A percentile compares a stretch with the other conserved stretches of the same genome.
phyloP scores from a whole-genome alignment of 352 stramenopile species.

The Phytophthora kernoviae region DNA sequence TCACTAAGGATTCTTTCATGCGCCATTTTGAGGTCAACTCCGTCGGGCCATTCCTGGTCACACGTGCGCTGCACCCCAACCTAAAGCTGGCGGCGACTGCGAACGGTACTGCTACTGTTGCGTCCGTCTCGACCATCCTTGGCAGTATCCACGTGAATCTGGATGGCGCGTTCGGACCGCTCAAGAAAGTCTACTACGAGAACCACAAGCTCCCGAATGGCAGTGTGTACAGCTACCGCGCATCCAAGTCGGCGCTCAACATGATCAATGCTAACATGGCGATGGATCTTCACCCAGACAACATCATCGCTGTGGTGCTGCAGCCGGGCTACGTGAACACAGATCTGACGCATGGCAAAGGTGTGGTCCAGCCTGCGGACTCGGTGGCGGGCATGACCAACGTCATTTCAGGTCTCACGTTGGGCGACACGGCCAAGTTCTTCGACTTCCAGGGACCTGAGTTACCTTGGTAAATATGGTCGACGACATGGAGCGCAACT shows the following conservation, averaged over 20 bases:
- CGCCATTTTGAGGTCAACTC: constrained; percentile 65
- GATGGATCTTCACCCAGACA: constrained; percentile 46
- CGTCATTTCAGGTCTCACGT: constrained; percentile 35
- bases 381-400: constrained; percentile 37
- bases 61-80: constrained; percentile 46
- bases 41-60: constrained; percentile 59
- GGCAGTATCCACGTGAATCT: constrained; percentile 2
- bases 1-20: constrained; percentile 53
- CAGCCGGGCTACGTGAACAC: constrained; percentile 62
- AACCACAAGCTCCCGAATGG: constrained; percentile 19
- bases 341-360: constrained; percentile 42
- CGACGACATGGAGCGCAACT: too few species aligned
- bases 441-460: constrained; percentile 44
- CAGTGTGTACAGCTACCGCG: constrained; percentile 63
- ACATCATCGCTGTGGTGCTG: constrained; percentile 45
- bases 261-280: constrained; percentile 53
- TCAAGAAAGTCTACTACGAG: constrained; percentile 10
- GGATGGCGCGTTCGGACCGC: constrained; percentile 27
- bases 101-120: constrained; percentile 28
- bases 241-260: constrained; percentile 76
- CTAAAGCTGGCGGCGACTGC: constrained; percentile 32
- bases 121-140: constrained; percentile 33
- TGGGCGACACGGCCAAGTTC: constrained; percentile 50
- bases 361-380: constrained; percentile 34
- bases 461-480: constrained; percentile 44